These are phyloP conservation scores for Arabidopsis suecica DNA, from an alignment of 345 rosid species.

Conservation along the genomic window DNA sequence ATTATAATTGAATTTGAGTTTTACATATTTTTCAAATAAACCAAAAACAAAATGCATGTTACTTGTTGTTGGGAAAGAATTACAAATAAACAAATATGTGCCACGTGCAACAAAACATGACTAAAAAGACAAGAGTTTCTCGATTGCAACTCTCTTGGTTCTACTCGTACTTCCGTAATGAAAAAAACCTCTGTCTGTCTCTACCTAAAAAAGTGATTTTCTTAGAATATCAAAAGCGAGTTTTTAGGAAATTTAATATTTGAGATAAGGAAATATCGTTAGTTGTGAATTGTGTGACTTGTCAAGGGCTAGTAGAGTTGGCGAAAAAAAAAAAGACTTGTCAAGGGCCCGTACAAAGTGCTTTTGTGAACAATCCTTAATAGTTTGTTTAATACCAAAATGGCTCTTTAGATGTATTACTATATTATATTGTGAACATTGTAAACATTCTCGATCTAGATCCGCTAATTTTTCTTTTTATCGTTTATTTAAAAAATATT, in stretches of 20 bases:
- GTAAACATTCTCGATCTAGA: background rate
- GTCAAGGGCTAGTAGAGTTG: too few species aligned
- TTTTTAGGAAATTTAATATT: background rate
- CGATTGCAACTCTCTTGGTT: conserved; percentile 3
- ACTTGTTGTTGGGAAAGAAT: background rate
- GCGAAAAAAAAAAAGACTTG: too few species aligned
- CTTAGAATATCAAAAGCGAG: background rate
- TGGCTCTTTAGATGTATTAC: background rate
- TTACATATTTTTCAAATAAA: background rate
- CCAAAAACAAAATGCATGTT: background rate
- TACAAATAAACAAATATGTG: background rate
- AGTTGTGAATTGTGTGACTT: background rate
- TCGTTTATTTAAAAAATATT: background rate
- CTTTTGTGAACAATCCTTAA: conserved; percentile 4
- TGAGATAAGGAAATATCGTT: conserved; percentile 14
- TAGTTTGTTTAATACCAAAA: conserved; percentile 5
- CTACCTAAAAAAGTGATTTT: background rate
- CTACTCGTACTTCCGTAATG: background rate
- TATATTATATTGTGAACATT: background rate
- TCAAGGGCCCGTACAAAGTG: conserved; percentile 26
- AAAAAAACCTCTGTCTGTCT: background rate
- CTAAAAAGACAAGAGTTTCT: background rate
- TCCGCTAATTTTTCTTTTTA: background rate
- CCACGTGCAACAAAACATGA: conserved; percentile 14
- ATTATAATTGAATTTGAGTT: background rate